Evolutionary conservation across 108 stramenopile species (phyloP).

Genomic region (Fragilaria crotonensis): DNA sequence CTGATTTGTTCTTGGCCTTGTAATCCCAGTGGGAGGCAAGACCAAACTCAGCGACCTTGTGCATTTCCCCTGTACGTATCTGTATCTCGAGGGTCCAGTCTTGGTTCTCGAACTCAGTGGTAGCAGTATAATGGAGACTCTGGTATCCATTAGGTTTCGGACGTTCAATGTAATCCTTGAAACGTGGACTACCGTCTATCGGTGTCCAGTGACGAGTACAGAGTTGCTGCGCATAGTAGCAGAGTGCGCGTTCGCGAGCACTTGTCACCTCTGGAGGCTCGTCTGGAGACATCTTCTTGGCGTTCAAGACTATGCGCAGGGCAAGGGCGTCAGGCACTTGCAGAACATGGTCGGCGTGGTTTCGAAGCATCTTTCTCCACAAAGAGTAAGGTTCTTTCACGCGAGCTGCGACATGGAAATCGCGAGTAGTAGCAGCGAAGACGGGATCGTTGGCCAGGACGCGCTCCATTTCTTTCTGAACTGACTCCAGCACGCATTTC

Average conservation of each 20-base stretch:
- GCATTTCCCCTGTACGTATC: conserved; percentile 79
- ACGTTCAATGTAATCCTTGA: conserved; percentile 84
- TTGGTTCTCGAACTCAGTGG: conserved; percentile 38
- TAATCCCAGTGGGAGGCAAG: conserved; percentile 80
- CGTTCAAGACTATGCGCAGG: conserved; percentile 64
- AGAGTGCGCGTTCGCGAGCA: conserved; percentile 64
- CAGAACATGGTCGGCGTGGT: conserved; percentile 41
- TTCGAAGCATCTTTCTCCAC: conserved; percentile 79
- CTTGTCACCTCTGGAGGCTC: conserved; percentile 46
- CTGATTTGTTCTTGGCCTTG: conserved; percentile 27
- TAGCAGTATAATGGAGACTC: conserved; percentile 82
- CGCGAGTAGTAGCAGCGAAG: conserved; percentile 41
- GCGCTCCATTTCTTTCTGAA: conserved; percentile 44
- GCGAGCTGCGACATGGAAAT: conserved; percentile 60
- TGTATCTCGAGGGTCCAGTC: conserved; percentile 78
- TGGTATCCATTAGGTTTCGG: conserved; percentile 93
- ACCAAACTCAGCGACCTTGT: conserved; percentile 84
- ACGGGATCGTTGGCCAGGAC: conserved; percentile 49
- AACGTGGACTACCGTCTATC: conserved; percentile 35
- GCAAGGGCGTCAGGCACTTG: conserved; percentile 81
- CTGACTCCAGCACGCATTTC: conserved; percentile 45
- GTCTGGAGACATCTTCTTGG: conserved; percentile 37
- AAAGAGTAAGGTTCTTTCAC: conserved; percentile 74
- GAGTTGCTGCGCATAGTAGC: conserved; percentile 67
- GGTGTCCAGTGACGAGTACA: conserved; percentile 44